Evolutionary conservation across 495 filamentous ascomycete species (phyloP), one percentile per base, ranked within the genome.

Genomic region (Lophiotrema nucula): DNA sequence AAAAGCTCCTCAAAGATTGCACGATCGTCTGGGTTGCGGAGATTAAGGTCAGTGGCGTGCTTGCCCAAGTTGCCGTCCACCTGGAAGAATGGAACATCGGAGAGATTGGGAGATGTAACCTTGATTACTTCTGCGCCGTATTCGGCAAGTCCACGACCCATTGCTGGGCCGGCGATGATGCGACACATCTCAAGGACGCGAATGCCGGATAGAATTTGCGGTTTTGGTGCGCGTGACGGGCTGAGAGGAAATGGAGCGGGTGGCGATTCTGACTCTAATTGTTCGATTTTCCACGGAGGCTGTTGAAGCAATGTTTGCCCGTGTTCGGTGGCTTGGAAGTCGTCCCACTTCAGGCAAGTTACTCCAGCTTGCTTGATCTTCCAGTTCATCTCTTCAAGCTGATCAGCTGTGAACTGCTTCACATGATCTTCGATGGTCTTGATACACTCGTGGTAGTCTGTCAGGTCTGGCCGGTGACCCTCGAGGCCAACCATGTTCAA

Each of bases 81-180:
- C 68, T 89, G 87, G 75, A 89, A 90, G 74, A 89, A 88, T 0
- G 87, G 86, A 10, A 90, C 87, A 54, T 90, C 87, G 13, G 81
- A 81, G 22, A 89, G 75, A 28, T 77, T 73, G 0, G 84, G 81
- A 23, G 81, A 85, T 15, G 87, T 89, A 58, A 90, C 77, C 66
- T 89, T 89, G 59, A 88, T 69, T 2, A 88, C 81, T 49, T 81
- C 47, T 10, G 62, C 62, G 12, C 62, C 62, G 35, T 66, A 62
- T 28, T 66, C 62, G 15, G 62, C 62, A 8, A 66, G 47, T 4
- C 62, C 62, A 21, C 62, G 38, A 18, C 58, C 57, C 2, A 66
- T 62, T 2, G 62, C 54, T 16, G 62, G 62, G 53, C 75, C 81
- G 56, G 74, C 76, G 48, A 77, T 80, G 64, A 80, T 77, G 45